A percentile compares a stretch with the other conserved stretches of the same genome.
Evolutionary conservation across 768 basidiomycete species (phyloP).

Genomic region (Mycena chlorophos): DNA sequence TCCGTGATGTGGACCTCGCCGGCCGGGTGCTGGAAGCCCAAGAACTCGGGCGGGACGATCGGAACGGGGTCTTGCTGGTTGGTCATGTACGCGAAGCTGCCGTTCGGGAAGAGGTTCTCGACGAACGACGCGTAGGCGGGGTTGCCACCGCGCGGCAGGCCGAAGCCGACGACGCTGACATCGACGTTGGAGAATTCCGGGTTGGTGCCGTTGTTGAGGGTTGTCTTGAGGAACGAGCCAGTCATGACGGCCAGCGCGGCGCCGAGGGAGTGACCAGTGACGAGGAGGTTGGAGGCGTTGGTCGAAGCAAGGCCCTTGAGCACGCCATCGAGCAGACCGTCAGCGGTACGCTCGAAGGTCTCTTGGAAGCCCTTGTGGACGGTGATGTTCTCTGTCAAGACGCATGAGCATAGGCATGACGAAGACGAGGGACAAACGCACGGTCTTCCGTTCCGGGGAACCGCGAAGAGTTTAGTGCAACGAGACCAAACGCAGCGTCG

Average conservation of each 20-base stretch:
- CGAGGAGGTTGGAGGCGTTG: conserved; percentile 34
- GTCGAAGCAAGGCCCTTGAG: conserved; percentile 30
- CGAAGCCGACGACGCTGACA: conserved; percentile 39
- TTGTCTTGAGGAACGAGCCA: conserved; percentile 39
- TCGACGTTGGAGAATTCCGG: conserved; percentile 13
- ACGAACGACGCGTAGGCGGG: conserved; percentile 44
- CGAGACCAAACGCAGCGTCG: conserved; percentile 34
- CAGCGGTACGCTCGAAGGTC: conserved; percentile 41
- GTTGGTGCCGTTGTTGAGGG: conserved; percentile 31
- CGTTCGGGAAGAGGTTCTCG: conserved; percentile 24
- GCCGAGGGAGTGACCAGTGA: conserved; percentile 46
- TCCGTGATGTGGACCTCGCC: conserved; percentile 43
- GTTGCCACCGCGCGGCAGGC: conserved; percentile 48
- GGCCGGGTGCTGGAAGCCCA: conserved; percentile 37
- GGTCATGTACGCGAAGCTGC: conserved; percentile 33
- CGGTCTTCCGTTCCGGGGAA: conserved; percentile 30
- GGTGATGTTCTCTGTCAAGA: conserved; percentile 29
- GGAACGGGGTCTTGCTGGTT: conserved; percentile 49
- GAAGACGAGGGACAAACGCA: conserved; percentile 11
- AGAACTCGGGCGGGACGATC: conserved; percentile 34
- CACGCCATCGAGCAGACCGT: conserved; percentile 33
- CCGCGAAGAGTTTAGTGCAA: conserved; percentile 31
- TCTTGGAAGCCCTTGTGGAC: conserved; percentile 44
- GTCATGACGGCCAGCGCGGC: conserved; percentile 50
- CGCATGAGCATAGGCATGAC: background rate